phyloP scores from a whole-genome alignment of 2,329 filamentous ascomycete genomes.

The Nothophaeocryptopus gaeumannii region DNA sequence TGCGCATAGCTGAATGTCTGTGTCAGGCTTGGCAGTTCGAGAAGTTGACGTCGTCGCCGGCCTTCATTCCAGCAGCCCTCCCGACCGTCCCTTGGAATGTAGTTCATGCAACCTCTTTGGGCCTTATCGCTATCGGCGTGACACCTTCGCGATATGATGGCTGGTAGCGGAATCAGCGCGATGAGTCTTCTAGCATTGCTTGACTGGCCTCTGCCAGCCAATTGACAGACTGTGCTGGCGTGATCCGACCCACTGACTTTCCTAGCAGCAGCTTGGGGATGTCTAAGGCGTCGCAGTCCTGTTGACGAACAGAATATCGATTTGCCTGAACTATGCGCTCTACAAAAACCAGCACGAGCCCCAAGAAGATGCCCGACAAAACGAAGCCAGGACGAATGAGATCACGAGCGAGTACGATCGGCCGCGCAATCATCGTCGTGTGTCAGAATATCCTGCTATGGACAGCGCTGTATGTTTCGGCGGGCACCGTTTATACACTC shows the following conservation, averaged over 20 bases:
- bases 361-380: neutral
- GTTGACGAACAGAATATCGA: neutral
- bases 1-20: no score
- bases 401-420: conserved; percentile 4
- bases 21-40: no score
- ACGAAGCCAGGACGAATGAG: neutral
- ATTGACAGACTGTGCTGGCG: neutral
- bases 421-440: conserved; percentile 21
- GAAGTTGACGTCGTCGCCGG: no score
- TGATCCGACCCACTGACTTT: neutral
- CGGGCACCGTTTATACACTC: conserved; percentile 26
- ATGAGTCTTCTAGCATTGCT: neutral
- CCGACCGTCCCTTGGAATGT: conserved; percentile 10
- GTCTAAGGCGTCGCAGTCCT: neutral
- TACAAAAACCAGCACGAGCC: neutral
- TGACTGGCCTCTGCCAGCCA: neutral
- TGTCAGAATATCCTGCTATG: conserved; percentile 28
- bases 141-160: conserved; percentile 7
- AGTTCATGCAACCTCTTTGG: conserved; percentile 15
- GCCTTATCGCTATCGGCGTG: conserved; percentile 5
- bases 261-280: neutral
- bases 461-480: conserved; percentile 25
- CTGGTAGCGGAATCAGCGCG: conserved; percentile 5
- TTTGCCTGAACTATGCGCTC: neutral
- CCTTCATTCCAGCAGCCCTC: conserved; percentile 6